These are phyloP conservation scores for Coniella vitis DNA, from an alignment of 2,329 filamentous ascomycete species.

Conservation along the genomic window DNA sequence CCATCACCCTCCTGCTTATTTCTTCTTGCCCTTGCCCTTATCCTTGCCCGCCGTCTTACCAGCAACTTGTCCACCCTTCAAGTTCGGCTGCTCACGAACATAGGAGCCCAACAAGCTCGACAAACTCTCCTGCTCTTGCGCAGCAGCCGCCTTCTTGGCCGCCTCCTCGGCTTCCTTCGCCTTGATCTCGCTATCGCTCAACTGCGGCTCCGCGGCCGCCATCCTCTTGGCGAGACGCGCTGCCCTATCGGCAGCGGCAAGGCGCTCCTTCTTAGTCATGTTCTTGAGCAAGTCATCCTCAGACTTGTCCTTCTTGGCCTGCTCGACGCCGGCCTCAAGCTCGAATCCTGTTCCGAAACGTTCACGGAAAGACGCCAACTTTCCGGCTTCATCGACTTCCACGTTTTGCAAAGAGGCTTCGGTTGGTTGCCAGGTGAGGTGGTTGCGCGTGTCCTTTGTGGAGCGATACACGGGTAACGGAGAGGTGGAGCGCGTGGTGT, in stretches of 20 bases:
- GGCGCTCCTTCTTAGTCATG: constrained; percentile 21
- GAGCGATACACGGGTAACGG: constrained; percentile 54
- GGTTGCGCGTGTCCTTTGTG: constrained; percentile 82
- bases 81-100: constrained; percentile 30
- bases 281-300: constrained; percentile 20
- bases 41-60: constrained; percentile 8
- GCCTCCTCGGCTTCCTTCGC: constrained; percentile 12
- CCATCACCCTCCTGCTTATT: constrained; percentile 4
- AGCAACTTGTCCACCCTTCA: constrained; percentile 27
- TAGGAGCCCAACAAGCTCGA: constrained; percentile 49
- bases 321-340: constrained; percentile 33
- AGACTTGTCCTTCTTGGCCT: constrained; percentile 15
- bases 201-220: constrained; percentile 10
- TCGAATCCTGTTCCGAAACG: constrained; percentile 85
- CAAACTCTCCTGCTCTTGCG: constrained; percentile 29
- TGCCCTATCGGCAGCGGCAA: constrained; percentile 6
- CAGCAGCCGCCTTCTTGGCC: constrained; percentile 17
- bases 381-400: constrained; percentile 91
- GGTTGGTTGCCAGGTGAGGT: constrained; percentile 82
- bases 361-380: constrained; percentile 76
- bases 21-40: constrained; percentile 9
- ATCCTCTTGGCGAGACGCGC: too few relatives aligned
- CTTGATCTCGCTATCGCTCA: constrained; percentile 8
- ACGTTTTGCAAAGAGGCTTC: constrained; percentile 76
- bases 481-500: constrained; percentile 69